A percentile compares a stretch with the other conserved stretches of the same genome.
These are phyloP conservation scores for Calvatia gigantea DNA, from an alignment of 768 basidiomycete genomes.

Conservation along the genomic window DNA sequence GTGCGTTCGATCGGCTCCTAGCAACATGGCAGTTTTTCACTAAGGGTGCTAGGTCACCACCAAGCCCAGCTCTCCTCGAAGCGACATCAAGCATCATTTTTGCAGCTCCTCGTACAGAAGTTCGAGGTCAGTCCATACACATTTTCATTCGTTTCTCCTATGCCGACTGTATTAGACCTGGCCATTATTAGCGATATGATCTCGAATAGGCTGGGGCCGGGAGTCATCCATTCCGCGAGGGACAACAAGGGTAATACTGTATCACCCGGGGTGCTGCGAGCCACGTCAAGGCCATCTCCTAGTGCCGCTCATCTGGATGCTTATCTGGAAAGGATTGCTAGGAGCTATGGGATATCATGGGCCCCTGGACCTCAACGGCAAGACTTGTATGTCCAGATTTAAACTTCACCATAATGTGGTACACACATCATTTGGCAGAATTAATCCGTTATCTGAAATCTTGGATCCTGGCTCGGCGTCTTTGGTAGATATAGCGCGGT, in stretches of 20 bases:
- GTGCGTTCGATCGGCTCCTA: constrained; percentile 26
- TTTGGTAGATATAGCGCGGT: constrained; percentile 49
- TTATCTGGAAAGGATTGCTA: constrained; percentile 52
- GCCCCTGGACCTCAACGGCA: constrained; percentile 54
- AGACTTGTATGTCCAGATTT: constrained; percentile 47
- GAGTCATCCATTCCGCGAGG: constrained; percentile 52
- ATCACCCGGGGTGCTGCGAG: constrained; percentile 50
- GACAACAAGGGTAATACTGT: constrained; percentile 52
- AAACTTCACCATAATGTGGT: neutral
- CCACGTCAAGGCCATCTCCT: constrained; percentile 49
- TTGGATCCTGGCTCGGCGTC: constrained; percentile 47
- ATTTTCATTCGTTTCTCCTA: neutral
- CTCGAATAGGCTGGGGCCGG: constrained; percentile 50
- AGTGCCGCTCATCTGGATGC: constrained; percentile 54
- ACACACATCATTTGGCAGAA: constrained; percentile 30
- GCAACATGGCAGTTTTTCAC: neutral
- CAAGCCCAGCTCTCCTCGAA: constrained; percentile 55
- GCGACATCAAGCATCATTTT: constrained; percentile 68
- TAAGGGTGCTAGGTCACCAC: constrained; percentile 28
- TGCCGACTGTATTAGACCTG: constrained; percentile 47
- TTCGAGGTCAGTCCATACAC: constrained; percentile 43
- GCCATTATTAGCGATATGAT: constrained; percentile 50
- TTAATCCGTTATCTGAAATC: constrained; percentile 56
- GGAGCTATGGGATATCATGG: constrained; percentile 56
- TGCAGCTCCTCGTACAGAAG: constrained; percentile 51